Conservation (phyloP, 2,329 filamentous ascomycete genomes). For the Cryphonectria parasitica region DNA sequence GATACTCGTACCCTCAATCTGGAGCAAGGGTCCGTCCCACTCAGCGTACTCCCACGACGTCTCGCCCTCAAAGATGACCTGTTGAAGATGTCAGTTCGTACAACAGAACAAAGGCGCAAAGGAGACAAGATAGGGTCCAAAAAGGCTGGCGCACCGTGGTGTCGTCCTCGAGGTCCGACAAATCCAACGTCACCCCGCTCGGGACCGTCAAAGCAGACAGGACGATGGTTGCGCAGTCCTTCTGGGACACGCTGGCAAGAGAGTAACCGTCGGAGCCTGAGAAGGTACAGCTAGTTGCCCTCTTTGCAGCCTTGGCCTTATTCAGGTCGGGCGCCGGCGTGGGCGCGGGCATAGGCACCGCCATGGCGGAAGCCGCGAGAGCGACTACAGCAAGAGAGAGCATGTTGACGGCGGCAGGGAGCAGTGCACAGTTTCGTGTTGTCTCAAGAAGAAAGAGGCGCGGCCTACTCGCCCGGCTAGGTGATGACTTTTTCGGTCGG, state of each 20-base stretch:
- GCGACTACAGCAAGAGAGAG: constrained; percentile 24
- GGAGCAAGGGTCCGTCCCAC: constrained; percentile 67
- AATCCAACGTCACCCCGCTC: constrained; percentile 60
- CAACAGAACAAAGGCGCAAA: background rate
- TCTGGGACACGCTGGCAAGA: constrained; percentile 49
- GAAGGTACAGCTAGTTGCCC: constrained; percentile 54
- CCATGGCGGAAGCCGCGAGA: constrained; percentile 27
- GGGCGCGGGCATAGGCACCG: constrained; percentile 20
- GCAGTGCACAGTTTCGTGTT: background rate
- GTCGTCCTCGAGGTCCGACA: constrained; percentile 51
- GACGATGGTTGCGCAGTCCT: constrained; percentile 57
- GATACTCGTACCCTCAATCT: constrained; percentile 59
- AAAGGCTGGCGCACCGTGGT: constrained; percentile 44
- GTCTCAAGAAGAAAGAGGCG: background rate
- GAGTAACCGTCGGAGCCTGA: constrained; percentile 47
- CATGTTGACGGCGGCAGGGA: constrained; percentile 7
- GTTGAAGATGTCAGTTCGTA: constrained; percentile 13
- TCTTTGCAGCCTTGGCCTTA: constrained; percentile 17
- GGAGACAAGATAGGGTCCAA: constrained; percentile 31
- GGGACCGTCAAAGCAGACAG: constrained; percentile 58
- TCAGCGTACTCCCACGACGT: constrained; percentile 69
- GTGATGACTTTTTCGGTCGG: background rate
- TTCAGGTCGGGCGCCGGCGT: constrained; percentile 21
- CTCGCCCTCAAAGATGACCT: constrained; percentile 64
- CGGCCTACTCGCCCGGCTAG: background rate